A percentile compares a stretch with the other conserved stretches of the same genome.
Evolutionary conservation across 192 early-diverging fungal genomes (phyloP).

Genomic region (Backusella liffmaniae): DNA sequence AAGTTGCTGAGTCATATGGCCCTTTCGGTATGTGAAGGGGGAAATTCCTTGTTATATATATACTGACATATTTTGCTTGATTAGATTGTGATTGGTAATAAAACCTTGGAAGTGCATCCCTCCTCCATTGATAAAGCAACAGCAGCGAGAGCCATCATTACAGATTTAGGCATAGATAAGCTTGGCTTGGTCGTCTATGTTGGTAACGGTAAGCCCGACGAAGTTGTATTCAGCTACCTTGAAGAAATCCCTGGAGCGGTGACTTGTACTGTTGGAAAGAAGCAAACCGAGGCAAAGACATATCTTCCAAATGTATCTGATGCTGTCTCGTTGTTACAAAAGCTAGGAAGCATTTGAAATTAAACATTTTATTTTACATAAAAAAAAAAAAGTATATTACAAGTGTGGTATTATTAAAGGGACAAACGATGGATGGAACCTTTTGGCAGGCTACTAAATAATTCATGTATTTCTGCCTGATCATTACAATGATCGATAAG

Average conservation of each 20-base stretch:
- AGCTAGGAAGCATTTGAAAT: not conserved
- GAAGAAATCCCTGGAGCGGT: constrained; percentile 58
- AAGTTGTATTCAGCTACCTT: constrained; percentile 81
- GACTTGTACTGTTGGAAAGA: constrained; percentile 95
- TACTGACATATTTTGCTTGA: constrained; percentile 3
- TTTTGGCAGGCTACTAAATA: constrained; percentile 14
- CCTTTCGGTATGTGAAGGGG: constrained; percentile 54
- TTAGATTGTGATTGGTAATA: constrained; percentile 91
- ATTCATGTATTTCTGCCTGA: constrained; percentile 28
- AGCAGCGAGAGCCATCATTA: constrained; percentile 83
- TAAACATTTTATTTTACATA: not conserved
- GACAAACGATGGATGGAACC: constrained; percentile 2
- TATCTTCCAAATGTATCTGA: constrained; percentile 39
- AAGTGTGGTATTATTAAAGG: not conserved
- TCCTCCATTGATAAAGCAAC: constrained; percentile 90
- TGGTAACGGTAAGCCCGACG: constrained; percentile 96
- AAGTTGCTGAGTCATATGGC: constrained; percentile 93
- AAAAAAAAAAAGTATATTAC: not conserved
- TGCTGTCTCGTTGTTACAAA: not conserved
- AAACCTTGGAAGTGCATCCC: constrained; percentile 95
- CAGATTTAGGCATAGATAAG: constrained; percentile 56
- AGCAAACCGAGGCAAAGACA: constrained; percentile 93
- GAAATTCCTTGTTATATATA: too few relatives aligned
- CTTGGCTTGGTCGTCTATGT: constrained; percentile 80
- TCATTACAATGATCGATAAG: constrained; percentile 21